phyloP scores from a whole-genome alignment of 345 rosid genomes.

The Adansonia digitata region DNA sequence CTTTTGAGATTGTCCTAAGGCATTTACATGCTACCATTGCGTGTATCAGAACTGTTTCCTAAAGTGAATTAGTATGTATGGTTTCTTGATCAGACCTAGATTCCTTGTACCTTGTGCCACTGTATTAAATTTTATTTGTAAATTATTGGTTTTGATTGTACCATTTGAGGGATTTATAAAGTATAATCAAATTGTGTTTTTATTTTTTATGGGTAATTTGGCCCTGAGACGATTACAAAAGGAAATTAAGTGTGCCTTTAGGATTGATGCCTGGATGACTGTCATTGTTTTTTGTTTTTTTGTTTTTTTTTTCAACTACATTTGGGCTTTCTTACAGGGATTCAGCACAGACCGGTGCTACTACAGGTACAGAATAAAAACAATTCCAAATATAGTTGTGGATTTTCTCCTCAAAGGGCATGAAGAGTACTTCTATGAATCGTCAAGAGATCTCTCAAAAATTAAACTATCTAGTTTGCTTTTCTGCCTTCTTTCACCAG shows the following conservation, averaged over 20 bases:
- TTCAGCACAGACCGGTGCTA: slow-evolving; percentile 41
- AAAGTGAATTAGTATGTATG: not conserved
- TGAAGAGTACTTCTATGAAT: not conserved
- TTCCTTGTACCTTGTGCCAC: not conserved
- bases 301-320: not conserved
- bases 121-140: not conserved
- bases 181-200: not conserved
- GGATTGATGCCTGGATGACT: not conserved
- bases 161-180: not conserved
- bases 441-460: not conserved
- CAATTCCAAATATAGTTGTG: not conserved
- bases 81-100: not conserved
- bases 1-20: not conserved
- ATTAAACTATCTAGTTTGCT: not conserved
- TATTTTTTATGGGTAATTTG: not conserved
- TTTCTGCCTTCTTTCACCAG: not conserved
- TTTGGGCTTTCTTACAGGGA: slow-evolving; percentile 41
- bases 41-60: not conserved
- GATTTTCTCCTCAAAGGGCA: not conserved
- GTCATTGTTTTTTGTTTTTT: not conserved
- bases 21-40: not conserved
- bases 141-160: not conserved
- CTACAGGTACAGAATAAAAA: slow-evolving; percentile 38
- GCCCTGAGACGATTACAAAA: not conserved
- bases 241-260: not conserved